phyloP scores from a whole-genome alignment of 2,329 filamentous ascomycete genomes.

The Xylaria sp. region DNA sequence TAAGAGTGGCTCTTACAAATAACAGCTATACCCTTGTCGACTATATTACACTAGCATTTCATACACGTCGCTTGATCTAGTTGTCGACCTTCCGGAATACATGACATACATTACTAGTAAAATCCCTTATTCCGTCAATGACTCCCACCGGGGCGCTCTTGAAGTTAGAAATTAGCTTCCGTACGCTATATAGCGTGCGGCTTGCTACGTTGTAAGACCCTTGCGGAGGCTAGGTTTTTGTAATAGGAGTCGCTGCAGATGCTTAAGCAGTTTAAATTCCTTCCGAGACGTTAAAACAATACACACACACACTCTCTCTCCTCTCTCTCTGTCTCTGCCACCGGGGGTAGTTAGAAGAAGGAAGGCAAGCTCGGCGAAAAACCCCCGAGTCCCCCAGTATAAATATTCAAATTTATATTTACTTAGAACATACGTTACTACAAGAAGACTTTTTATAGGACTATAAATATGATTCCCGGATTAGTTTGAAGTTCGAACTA shows the following conservation, averaged over 20 bases:
- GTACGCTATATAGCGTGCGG: no score
- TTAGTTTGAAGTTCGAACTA: constrained; percentile 3
- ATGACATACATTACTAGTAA: not conserved
- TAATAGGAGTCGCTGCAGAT: no score
- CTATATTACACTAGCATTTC: not conserved
- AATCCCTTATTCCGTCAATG: constrained; percentile 2
- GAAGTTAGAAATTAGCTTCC: no score
- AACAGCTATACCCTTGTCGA: not conserved
- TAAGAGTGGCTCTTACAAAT: not conserved
- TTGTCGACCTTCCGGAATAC: not conserved
- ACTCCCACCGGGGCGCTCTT: not conserved
- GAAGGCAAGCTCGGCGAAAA: constrained; percentile 18
- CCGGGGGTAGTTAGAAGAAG: constrained; percentile 1
- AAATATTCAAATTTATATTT: not conserved
- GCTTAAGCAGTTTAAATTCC: no score
- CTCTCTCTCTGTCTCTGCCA: no score
- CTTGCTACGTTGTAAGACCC: no score
- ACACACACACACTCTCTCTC: no score
- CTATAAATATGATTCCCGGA: constrained; percentile 24
- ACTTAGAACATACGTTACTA: constrained; percentile 22
- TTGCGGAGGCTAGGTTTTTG: no score
- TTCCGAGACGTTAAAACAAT: no score
- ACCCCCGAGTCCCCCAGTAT: not conserved
- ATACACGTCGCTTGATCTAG: not conserved
- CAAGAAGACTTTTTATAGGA: not conserved